These are phyloP conservation scores for Chlorella sp. DNA, from an alignment of 139 green algal species.

Conservation along the genomic window DNA sequence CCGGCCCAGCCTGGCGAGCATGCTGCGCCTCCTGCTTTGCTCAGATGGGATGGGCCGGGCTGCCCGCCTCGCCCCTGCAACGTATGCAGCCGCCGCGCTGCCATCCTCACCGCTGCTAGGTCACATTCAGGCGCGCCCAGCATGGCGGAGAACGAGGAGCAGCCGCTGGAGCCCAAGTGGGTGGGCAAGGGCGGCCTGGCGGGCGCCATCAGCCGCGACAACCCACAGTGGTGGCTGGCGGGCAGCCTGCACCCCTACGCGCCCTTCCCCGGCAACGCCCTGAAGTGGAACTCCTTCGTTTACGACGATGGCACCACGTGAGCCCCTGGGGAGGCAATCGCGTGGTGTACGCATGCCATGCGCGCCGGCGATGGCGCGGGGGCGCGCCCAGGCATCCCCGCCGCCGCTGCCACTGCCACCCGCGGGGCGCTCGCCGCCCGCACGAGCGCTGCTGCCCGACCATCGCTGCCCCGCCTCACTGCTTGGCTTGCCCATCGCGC, in stretches of 20 bases:
- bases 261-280: constrained; percentile 85
- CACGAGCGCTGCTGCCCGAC: not conserved
- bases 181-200: not conserved
- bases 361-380: no score
- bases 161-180: not conserved
- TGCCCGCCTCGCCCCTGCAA: no score
- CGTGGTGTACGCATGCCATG: no score
- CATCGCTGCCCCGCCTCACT: not conserved
- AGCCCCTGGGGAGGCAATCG: constrained; percentile 34
- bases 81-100: not conserved
- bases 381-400: not conserved
- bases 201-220: not conserved
- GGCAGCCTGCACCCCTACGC: constrained; percentile 82
- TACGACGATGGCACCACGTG: constrained; percentile 95
- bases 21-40: no score
- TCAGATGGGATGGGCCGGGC: no score
- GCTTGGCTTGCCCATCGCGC: not conserved
- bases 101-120: not conserved
- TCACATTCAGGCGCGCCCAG: not conserved
- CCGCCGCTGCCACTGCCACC: not conserved
- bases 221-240: constrained; percentile 57
- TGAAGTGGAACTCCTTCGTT: constrained; percentile 88
- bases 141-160: not conserved
- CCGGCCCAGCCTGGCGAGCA: no score
- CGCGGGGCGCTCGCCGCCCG: not conserved